These are phyloP conservation scores for Neonectria hederae DNA, from an alignment of 2,329 filamentous ascomycete genomes.

Conservation along the genomic window DNA sequence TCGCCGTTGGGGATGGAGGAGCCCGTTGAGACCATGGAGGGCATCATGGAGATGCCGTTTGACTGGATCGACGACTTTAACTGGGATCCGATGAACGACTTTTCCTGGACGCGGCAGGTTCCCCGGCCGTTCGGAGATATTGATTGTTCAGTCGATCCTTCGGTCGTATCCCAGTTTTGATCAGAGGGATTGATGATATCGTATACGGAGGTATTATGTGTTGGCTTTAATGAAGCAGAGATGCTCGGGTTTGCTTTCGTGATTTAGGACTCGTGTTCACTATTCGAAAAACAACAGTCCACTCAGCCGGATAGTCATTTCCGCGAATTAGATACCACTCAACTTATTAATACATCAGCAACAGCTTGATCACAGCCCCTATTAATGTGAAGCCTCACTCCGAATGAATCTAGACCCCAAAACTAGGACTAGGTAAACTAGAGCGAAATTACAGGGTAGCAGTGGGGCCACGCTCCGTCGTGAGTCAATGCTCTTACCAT, in stretches of 20 bases:
- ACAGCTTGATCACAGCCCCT: background rate
- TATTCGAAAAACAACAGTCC: background rate
- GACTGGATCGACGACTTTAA: constrained; percentile 40
- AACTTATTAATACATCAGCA: background rate
- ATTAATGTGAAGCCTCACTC: background rate
- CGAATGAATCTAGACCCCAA: too few species aligned
- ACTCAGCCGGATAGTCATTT: background rate
- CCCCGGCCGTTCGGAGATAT: constrained; percentile 13
- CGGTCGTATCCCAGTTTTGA: constrained; percentile 13
- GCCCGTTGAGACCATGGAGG: constrained; percentile 31
- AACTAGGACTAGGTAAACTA: background rate
- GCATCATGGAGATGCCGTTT: constrained; percentile 38
- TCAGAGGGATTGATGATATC: background rate
- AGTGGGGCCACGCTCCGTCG: background rate
- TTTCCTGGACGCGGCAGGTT: constrained; percentile 26
- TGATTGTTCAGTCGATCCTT: constrained; percentile 7
- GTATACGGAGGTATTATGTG: background rate
- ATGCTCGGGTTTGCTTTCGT: background rate
- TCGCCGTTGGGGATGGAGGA: constrained; percentile 15
- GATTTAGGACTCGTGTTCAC: background rate
- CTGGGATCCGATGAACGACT: constrained; percentile 35
- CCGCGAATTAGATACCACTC: background rate
- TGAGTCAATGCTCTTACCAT: background rate
- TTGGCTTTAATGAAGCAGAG: background rate
- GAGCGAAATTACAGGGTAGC: background rate